A percentile compares a stretch with the other conserved stretches of the same genome.
These are phyloP conservation scores for Kokia cookei DNA, from an alignment of 441 rosid genomes.

Conservation along the genomic window DNA sequence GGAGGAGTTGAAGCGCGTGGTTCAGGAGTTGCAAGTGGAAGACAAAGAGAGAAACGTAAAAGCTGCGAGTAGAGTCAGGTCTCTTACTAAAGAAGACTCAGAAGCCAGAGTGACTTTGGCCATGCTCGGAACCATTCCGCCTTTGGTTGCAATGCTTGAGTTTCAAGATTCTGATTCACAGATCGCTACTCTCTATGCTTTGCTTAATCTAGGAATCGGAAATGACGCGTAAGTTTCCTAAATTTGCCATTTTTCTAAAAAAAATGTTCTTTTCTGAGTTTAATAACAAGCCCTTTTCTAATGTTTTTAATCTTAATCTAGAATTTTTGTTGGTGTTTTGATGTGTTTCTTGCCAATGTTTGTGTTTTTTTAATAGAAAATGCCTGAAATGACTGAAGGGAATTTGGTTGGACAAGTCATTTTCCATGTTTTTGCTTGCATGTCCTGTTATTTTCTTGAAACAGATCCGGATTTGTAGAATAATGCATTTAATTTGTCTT, in stretches of 20 bases:
- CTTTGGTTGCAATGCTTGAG: conserved; percentile 83
- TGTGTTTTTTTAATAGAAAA: background rate
- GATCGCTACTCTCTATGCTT: conserved; percentile 75
- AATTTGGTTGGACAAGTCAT: conserved; percentile 25
- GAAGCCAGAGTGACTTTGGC: conserved; percentile 69
- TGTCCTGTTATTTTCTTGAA: conserved; percentile 5
- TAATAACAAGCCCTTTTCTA: background rate
- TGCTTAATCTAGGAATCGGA: conserved; percentile 94
- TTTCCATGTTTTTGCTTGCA: conserved; percentile 22
- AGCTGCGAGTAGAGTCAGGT: conserved; percentile 62
- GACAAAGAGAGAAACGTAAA: conserved; percentile 26
- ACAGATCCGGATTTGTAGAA: background rate
- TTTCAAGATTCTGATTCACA: conserved; percentile 40
- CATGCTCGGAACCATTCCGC: conserved; percentile 90
- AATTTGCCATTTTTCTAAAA: background rate
- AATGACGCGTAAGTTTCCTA: conserved; percentile 63
- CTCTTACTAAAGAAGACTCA: conserved; percentile 66
- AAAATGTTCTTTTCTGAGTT: background rate
- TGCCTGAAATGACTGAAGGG: background rate
- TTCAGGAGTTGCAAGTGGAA: conserved; percentile 41
- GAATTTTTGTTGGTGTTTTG: background rate
- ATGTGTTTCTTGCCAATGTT: background rate
- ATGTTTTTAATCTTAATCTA: background rate
- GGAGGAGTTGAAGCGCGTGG: conserved; percentile 60
- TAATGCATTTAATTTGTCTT: conserved; percentile 5